These are phyloP conservation scores for Rhodosporidiobolus odoratus DNA, from an alignment of 768 basidiomycete species.

Conservation along the genomic window DNA sequence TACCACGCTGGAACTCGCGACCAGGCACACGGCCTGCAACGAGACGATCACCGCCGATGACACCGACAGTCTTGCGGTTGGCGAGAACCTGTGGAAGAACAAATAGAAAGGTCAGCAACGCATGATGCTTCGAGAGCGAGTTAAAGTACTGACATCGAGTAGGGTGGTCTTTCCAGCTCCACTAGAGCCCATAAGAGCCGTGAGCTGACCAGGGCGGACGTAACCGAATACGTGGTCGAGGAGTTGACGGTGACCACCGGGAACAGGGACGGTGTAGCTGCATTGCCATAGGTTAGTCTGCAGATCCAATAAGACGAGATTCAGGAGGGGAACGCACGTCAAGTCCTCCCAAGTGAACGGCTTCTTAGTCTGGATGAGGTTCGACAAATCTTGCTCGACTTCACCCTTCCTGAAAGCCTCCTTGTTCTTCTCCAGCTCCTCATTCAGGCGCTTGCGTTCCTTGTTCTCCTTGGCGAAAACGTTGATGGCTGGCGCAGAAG, in stretches of 20 bases:
- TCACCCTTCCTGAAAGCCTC: constrained; percentile 47
- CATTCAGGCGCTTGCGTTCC: constrained; percentile 51
- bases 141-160: constrained; percentile 54
- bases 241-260: constrained; percentile 36
- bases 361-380: constrained; percentile 46
- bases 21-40: constrained; percentile 62
- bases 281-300: too few species aligned
- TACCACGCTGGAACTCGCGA: constrained; percentile 56
- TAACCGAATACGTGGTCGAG: constrained; percentile 47
- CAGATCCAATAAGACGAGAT: background rate
- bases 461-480: constrained; percentile 61
- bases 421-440: constrained; percentile 52
- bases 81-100: constrained; percentile 48
- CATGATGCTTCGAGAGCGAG: too few species aligned
- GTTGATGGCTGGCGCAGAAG: constrained; percentile 53
- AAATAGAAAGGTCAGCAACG: too few species aligned
- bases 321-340: constrained; percentile 35
- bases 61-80: constrained; percentile 59
- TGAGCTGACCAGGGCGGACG: constrained; percentile 64
- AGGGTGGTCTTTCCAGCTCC: constrained; percentile 62
- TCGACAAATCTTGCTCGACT: constrained; percentile 50
- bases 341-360: constrained; percentile 76
- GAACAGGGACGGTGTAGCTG: constrained; percentile 33
- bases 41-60: constrained; percentile 64
- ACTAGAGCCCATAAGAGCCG: constrained; percentile 81